Percentiles rank a stretch among this genome's conserved stretches.
Evolutionary conservation across 192 early-diverging fungal genomes (phyloP).

Genomic region (Entomortierella chlamydospora): DNA sequence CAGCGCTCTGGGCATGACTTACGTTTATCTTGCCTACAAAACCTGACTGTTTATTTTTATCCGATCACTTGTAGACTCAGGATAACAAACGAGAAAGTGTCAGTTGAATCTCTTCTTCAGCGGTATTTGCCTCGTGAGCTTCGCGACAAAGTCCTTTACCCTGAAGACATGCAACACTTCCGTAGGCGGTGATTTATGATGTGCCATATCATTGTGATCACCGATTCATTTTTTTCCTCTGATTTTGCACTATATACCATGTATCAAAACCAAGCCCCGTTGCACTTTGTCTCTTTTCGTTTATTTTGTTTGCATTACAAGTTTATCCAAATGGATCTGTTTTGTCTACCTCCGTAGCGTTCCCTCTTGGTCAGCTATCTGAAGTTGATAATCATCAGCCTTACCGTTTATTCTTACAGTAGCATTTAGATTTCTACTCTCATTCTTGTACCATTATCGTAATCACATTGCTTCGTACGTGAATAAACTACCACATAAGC

Average conservation of each 20-base stretch:
- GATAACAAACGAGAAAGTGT: constrained; percentile 42
- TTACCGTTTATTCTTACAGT: not conserved
- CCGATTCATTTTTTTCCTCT: too few relatives aligned
- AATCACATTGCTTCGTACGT: not conserved
- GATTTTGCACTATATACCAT: not conserved
- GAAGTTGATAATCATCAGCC: too few relatives aligned
- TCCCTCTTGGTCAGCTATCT: too few relatives aligned
- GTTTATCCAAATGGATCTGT: too few relatives aligned
- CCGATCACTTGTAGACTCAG: constrained; percentile 24
- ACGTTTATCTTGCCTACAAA: too few relatives aligned
- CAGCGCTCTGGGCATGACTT: not conserved
- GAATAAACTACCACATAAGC: not conserved
- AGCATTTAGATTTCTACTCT: not conserved
- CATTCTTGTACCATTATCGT: not conserved
- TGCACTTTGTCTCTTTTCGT: too few relatives aligned
- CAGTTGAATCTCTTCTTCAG: constrained; percentile 49
- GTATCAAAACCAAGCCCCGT: not conserved
- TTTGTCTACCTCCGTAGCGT: too few relatives aligned
- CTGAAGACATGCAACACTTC: constrained; percentile 25
- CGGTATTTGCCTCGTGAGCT: constrained; percentile 52
- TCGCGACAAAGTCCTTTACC: constrained; percentile 45
- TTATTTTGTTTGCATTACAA: too few relatives aligned
- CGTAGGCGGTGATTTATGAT: constrained; percentile 7
- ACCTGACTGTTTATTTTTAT: not conserved
- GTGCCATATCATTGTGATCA: not conserved